Evolutionary conservation across 208 protist genomes (phyloP).

Genomic region (Angomonas desouzai): DNA sequence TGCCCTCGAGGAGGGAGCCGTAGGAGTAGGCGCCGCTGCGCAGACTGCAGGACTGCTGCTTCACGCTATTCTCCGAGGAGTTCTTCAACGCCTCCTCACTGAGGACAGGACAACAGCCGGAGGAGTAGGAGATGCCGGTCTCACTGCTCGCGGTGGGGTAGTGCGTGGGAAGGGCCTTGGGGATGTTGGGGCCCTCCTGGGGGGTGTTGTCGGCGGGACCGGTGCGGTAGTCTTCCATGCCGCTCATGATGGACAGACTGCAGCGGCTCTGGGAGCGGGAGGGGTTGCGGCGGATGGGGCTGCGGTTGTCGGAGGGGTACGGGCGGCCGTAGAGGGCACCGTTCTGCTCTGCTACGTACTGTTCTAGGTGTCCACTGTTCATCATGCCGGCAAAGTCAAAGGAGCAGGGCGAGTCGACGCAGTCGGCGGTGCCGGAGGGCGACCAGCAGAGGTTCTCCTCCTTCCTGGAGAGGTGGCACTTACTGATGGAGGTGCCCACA

Average conservation of each 20-base stretch:
- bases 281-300: not conserved
- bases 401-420: not conserved
- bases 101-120: not conserved
- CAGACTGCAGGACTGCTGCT: not conserved
- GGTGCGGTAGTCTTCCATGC: not conserved
- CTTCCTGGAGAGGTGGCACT: conserved; percentile 14
- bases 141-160: not conserved
- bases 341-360: not conserved
- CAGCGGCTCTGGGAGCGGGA: not conserved
- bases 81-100: not conserved
- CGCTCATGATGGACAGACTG: conserved; percentile 5
- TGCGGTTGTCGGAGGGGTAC: not conserved
- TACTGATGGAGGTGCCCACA: conserved; percentile 14
- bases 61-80: not conserved
- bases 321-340: not conserved
- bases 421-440: not conserved
- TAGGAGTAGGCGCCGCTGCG: conserved; percentile 4
- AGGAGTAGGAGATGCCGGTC: not conserved
- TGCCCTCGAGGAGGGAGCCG: not conserved
- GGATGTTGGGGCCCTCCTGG: not conserved
- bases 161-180: not conserved
- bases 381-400: not conserved
- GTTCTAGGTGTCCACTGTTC: not conserved
- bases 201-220: not conserved
- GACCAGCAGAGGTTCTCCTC: conserved; percentile 13